Evolutionary conservation across 1,139 yeast species (phyloP), one percentile per base, ranked within the genome.

Genomic region (Candida sp.): DNA sequence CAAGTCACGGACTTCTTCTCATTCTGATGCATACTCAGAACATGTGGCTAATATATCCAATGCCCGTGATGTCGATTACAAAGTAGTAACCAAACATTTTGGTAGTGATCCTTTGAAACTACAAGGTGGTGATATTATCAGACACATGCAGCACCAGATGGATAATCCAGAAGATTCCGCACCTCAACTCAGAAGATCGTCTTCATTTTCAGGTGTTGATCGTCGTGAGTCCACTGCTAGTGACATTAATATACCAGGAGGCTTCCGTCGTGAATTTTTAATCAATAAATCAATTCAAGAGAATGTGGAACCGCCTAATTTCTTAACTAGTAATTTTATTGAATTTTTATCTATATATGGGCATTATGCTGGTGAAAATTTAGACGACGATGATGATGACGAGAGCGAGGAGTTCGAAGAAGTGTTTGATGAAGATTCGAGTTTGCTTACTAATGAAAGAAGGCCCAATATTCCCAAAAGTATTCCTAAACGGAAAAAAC

Each of bases 291-390:
- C 68, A 7, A 44, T 71, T 7, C 66, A 68, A 45, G 57, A 63
- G 29, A 72, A 73, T 47, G 58, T 55, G 54, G 55, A 64, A 27
- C 75, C 77, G n/a, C 91, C 93, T 21, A 81, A 83, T 39, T 86
- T 88, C 54, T 70, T 89, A 47, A 86, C 97, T 1, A 75, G 84
- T 33, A 91, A 91, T 59, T 90, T 93, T 58, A 82, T 90, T 48
- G 98, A 93, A 64, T 91, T 90, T 57, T 68, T 91, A 43, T 80
- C 93, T 34, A 70, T 93, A 27, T 93, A 93, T 62, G 97, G 97
- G 19, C 97, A 93, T 64, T 93, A 91, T 66, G 98, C 98, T 1
- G 98, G 99, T 52, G 97, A 91, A 65, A 95, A 91, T 55, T 73
- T 93, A 42, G 82, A 81, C 47, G 95, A 87, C 51, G 84, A 79